A percentile compares a stretch with the other conserved stretches of the same genome.
Conservation (phyloP, 228 moss, liverwort and hornwort species). For the Sphagnum fallax region DNA sequence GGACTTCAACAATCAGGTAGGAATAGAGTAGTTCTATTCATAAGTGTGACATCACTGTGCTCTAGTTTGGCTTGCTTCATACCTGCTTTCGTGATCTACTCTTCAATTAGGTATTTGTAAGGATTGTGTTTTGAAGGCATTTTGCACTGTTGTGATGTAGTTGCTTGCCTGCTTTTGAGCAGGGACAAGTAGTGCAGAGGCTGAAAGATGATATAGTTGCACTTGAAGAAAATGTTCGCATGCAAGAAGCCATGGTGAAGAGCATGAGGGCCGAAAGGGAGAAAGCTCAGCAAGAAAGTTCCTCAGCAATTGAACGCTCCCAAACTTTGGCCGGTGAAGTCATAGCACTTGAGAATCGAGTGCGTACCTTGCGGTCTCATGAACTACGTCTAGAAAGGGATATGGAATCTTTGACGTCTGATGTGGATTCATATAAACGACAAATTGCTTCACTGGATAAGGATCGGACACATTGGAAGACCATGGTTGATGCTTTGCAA, state of each 20-base stretch:
- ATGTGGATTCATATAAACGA: slow-evolving; percentile 55
- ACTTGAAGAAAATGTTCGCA: slow-evolving; percentile 57
- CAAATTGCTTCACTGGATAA: slow-evolving; percentile 56
- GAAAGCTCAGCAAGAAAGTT: slow-evolving; percentile 74
- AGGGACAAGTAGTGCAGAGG: slow-evolving; percentile 81
- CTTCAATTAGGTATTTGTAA: too few species aligned
- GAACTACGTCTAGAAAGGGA: slow-evolving; percentile 84
- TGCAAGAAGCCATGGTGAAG: slow-evolving; percentile 53
- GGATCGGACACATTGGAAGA: slow-evolving; percentile 73
- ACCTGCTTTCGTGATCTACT: too few species aligned
- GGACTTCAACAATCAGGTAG: slow-evolving; percentile 88
- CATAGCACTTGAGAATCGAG: slow-evolving; percentile 83
- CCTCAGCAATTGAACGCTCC: slow-evolving; percentile 75
- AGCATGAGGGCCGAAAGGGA: slow-evolving; percentile 68
- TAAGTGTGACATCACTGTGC: neutral
- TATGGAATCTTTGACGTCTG: slow-evolving; percentile 43
- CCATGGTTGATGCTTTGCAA: slow-evolving; percentile 53
- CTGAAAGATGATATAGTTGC: slow-evolving; percentile 65
- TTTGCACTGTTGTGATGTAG: too few species aligned
- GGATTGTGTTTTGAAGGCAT: too few species aligned
- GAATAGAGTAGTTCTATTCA: neutral
- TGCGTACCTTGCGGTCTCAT: slow-evolving; percentile 69
- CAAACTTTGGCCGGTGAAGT: slow-evolving; percentile 93
- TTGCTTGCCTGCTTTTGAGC: slow-evolving; percentile 1
- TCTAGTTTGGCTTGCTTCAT: too few species aligned